Evolutionary conservation across 768 basidiomycete species (phyloP).

Genomic region (Collybia sordida): DNA sequence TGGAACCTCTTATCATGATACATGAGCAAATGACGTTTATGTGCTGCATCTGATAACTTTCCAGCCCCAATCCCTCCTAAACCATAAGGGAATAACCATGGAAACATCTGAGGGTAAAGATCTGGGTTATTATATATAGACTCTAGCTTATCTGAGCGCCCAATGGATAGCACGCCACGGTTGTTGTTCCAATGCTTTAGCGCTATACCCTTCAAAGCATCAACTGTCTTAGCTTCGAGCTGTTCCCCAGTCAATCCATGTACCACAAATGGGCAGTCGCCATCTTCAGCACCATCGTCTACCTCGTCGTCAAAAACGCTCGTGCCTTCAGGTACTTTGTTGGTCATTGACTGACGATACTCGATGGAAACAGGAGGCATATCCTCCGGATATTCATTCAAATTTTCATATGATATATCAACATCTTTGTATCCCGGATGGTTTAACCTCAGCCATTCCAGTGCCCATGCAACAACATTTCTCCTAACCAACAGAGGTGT

Average conservation of each 20-base stretch:
- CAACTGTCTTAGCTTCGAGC: slow-evolving; percentile 22
- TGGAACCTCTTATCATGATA: no score
- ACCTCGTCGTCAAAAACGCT: slow-evolving; percentile 23
- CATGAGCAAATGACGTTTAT: slow-evolving; percentile 26
- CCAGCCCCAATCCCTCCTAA: slow-evolving; percentile 23
- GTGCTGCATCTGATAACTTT: slow-evolving; percentile 13
- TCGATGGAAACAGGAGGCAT: slow-evolving; percentile 21
- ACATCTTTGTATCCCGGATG: slow-evolving; percentile 32
- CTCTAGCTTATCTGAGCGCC: slow-evolving; percentile 17
- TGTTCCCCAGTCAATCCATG: slow-evolving; percentile 31
- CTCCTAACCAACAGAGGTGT: not conserved
- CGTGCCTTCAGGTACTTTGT: slow-evolving; percentile 19
- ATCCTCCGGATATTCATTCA: slow-evolving; percentile 19
- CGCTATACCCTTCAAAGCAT: slow-evolving; percentile 6
- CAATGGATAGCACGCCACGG: slow-evolving; percentile 24
- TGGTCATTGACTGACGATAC: slow-evolving; percentile 13
- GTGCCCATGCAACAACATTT: slow-evolving; percentile 10
- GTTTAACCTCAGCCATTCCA: slow-evolving; percentile 36
- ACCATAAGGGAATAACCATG: slow-evolving; percentile 43
- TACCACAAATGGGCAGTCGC: slow-evolving; percentile 33
- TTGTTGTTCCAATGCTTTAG: slow-evolving; percentile 23
- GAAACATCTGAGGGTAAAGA: no score
- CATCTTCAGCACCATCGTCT: slow-evolving; percentile 25
- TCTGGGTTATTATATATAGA: slow-evolving; percentile 18
- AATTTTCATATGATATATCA: slow-evolving; percentile 23